phyloP scores from a whole-genome alignment of 805 yeast genomes.

The Saccharomycopsis javanensis region DNA sequence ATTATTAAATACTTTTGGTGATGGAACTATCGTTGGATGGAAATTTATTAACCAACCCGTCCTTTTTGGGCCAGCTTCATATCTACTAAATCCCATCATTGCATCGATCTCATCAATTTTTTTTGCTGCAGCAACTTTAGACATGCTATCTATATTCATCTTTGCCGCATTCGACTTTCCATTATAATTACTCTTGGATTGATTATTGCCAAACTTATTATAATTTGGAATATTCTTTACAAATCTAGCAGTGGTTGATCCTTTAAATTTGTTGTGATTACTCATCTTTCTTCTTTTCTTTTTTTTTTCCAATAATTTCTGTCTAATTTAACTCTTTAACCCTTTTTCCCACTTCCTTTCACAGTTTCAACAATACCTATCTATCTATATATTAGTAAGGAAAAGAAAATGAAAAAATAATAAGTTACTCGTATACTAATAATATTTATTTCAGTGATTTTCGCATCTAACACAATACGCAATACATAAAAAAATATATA shows the following conservation, averaged over 20 bases:
- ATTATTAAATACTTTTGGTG: conserved; percentile 52
- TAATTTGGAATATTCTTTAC: conserved; percentile 31
- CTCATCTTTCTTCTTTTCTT: no score
- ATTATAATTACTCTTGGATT: conserved; percentile 16
- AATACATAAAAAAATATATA: not conserved
- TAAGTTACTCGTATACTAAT: no score
- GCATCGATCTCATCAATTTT: conserved; percentile 63
- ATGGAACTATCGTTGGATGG: conserved; percentile 68
- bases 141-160: conserved; percentile 19
- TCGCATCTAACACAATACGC: no score
- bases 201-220: conserved; percentile 18
- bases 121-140: conserved; percentile 40
- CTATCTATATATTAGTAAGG: no score
- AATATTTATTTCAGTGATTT: no score
- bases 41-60: conserved; percentile 91
- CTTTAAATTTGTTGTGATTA: conserved; percentile 29
- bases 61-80: conserved; percentile 56
- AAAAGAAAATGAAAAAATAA: no score
- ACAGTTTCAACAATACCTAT: no score
- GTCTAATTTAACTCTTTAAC: no score
- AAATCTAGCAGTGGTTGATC: conserved; percentile 44
- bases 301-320: no score
- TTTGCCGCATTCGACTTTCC: conserved; percentile 29
- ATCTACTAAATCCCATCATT: conserved; percentile 81
- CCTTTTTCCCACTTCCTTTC: no score